Evolutionary conservation across 805 yeast species (phyloP).

Genomic region (Lipomyces mesembrius): DNA sequence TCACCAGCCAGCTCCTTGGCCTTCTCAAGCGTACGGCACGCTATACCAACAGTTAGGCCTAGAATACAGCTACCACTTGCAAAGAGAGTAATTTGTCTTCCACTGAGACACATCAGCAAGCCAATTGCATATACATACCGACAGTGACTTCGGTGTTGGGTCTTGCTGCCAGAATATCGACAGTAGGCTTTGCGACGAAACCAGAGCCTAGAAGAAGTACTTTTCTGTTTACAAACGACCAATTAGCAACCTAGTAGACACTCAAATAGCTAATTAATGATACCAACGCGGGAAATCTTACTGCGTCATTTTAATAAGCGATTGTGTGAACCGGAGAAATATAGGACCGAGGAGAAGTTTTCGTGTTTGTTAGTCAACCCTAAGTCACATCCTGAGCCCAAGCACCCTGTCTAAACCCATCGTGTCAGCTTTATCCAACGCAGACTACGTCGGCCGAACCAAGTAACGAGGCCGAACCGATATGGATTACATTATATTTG

Average conservation of each 20-base stretch:
- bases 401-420: too few relatives aligned
- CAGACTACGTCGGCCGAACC: too few relatives aligned
- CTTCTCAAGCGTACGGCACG: constrained; percentile 87
- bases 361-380: background rate
- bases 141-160: constrained; percentile 88
- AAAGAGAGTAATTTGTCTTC: background rate
- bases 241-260: background rate
- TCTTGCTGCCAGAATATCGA: constrained; percentile 80
- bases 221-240: constrained; percentile 10
- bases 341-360: background rate
- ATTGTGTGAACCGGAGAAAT: background rate
- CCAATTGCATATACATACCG: constrained; percentile 39
- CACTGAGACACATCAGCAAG: background rate
- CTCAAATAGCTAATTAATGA: background rate
- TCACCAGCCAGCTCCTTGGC: constrained; percentile 86
- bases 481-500: too few relatives aligned
- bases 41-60: constrained; percentile 44
- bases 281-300: background rate
- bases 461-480: too few relatives aligned
- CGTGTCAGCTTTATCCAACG: too few relatives aligned
- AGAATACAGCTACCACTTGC: background rate
- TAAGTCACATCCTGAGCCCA: background rate
- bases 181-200: constrained; percentile 98
- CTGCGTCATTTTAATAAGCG: background rate
- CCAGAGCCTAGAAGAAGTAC: constrained; percentile 58